These are phyloP conservation scores for baker's yeast (Saccharomyces cerevisiae) DNA, from an alignment of 805 yeast genomes.

Conservation along the genomic window DNA sequence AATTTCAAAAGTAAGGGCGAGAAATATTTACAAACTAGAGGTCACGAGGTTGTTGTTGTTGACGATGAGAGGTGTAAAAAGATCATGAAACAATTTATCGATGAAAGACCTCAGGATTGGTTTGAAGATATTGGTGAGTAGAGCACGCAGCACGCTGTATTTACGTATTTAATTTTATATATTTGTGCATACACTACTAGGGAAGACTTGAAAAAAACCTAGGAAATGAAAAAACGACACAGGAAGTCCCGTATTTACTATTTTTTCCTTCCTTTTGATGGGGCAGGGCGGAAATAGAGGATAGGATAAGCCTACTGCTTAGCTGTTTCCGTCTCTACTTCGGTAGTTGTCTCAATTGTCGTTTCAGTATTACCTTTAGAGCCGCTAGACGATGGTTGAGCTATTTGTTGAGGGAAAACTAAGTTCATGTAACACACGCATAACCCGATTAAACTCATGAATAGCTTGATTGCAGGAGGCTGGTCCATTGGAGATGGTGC, in stretches of 20 bases:
- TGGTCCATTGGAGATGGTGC: constrained; percentile 29
- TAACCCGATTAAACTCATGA: constrained; percentile 41
- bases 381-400: constrained; percentile 1
- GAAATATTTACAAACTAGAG: constrained; percentile 54
- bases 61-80: constrained; percentile 54
- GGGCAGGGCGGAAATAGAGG: too few relatives aligned
- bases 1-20: constrained; percentile 76
- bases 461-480: constrained; percentile 35
- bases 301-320: neutral
- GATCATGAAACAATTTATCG: constrained; percentile 71
- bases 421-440: constrained; percentile 49
- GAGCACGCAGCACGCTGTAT: neutral
- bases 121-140: constrained; percentile 65
- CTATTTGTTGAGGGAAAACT: constrained; percentile 33
- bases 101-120: constrained; percentile 73
- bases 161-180: neutral
- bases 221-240: neutral
- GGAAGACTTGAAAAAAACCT: neutral
- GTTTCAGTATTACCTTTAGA: neutral
- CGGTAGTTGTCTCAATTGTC: neutral
- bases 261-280: too few relatives aligned
- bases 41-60: constrained; percentile 62
- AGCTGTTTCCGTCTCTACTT: neutral
- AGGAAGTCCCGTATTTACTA: neutral
- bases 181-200: neutral